phyloP scores from a whole-genome alignment of 2,329 filamentous ascomycete genomes.

The Ophiocordyceps unilateralis region DNA sequence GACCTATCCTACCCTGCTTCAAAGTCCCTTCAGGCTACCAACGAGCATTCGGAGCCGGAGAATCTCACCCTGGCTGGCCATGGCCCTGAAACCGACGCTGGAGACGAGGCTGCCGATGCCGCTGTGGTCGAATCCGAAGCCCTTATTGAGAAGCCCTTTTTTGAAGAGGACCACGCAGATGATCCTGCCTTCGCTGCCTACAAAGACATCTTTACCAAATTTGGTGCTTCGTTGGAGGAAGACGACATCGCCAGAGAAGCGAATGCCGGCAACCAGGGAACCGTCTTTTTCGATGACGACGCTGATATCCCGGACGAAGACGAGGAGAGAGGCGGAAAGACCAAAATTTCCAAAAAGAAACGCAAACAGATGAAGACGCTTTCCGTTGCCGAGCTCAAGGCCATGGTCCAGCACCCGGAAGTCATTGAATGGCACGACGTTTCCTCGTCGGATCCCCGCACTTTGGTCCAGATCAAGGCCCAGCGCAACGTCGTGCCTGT shows the following conservation, averaged over 20 bases:
- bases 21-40: neutral
- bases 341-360: slow-evolving; percentile 85
- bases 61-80: neutral
- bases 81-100: neutral
- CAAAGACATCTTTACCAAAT: slow-evolving; percentile 67
- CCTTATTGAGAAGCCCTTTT: slow-evolving; percentile 23
- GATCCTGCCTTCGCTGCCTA: slow-evolving; percentile 73
- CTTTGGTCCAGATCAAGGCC: slow-evolving; percentile 88
- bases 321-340: slow-evolving; percentile 45
- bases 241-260: slow-evolving; percentile 47
- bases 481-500: slow-evolving; percentile 93
- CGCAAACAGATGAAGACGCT: slow-evolving; percentile 81
- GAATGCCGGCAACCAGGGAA: slow-evolving; percentile 59
- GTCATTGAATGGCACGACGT: slow-evolving; percentile 96
- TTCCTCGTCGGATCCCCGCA: slow-evolving; percentile 70
- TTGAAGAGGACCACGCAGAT: slow-evolving; percentile 43
- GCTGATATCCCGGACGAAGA: slow-evolving; percentile 77
- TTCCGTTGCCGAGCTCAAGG: slow-evolving; percentile 89
- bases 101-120: neutral
- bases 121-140: no score
- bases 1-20: neutral
- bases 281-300: slow-evolving; percentile 69
- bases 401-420: slow-evolving; percentile 77
- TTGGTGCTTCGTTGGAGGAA: slow-evolving; percentile 47
- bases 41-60: neutral